Conservation (phyloP, 208 protist species). For the Trypanosoma avium region DNA sequence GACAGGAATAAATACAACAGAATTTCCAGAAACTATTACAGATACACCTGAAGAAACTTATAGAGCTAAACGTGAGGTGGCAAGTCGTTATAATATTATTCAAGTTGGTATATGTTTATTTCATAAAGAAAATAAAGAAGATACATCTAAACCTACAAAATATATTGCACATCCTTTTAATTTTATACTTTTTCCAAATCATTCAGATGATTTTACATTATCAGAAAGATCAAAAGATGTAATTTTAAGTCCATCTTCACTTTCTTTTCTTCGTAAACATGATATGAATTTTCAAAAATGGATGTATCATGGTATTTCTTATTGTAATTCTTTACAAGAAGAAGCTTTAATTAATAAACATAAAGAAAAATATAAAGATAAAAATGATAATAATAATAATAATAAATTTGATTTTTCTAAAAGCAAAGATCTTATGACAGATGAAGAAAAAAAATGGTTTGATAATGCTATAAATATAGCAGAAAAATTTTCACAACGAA, state of each 20-base stretch:
- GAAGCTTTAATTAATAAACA: slow-evolving; percentile 30
- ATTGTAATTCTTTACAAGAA: slow-evolving; percentile 42
- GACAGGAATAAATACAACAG: slow-evolving; percentile 72
- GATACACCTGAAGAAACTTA: slow-evolving; percentile 63
- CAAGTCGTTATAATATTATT: slow-evolving; percentile 73
- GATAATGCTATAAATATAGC: slow-evolving; percentile 28
- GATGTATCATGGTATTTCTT: slow-evolving; percentile 66
- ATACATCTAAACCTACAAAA: slow-evolving; percentile 12
- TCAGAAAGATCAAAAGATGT: slow-evolving; percentile 39
- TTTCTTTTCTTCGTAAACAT: slow-evolving; percentile 69
- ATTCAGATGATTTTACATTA: slow-evolving; percentile 37
- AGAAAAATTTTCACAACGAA: slow-evolving; percentile 30
- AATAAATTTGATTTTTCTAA: slow-evolving; percentile 5
- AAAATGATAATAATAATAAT: background rate
- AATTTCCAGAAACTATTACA: slow-evolving; percentile 62
- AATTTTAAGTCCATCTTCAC: slow-evolving; percentile 53
- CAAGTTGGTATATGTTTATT: slow-evolving; percentile 86
- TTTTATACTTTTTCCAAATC: slow-evolving; percentile 71
- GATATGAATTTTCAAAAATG: slow-evolving; percentile 84
- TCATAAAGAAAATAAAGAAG: slow-evolving; percentile 27
- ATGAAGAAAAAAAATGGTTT: slow-evolving; percentile 55
- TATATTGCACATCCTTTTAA: slow-evolving; percentile 74
- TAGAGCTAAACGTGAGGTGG: slow-evolving; percentile 55
- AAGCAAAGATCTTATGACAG: slow-evolving; percentile 30
- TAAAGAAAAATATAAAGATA: slow-evolving; percentile 20